phyloP scores from a whole-genome alignment of 805 yeast species.

The Nakazawaea siamensis region DNA sequence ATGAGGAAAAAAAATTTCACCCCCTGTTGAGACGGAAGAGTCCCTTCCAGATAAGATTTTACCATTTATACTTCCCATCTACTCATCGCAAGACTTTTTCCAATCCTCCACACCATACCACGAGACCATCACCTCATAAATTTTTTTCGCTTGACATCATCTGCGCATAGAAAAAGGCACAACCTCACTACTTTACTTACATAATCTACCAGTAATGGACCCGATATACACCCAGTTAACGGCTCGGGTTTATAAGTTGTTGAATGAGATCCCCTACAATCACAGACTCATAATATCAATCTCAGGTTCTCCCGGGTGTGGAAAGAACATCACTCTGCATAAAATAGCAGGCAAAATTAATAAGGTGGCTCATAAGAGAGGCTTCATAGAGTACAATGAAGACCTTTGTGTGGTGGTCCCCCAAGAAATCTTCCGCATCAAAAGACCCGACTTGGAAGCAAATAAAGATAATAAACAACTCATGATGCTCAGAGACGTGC shows the following conservation, averaged over 20 bases:
- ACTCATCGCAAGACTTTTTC: no score
- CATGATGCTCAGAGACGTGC: constrained; percentile 27
- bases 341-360: constrained; percentile 13
- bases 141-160: no score
- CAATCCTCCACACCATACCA: no score
- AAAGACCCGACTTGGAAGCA: constrained; percentile 5
- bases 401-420: constrained; percentile 6
- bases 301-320: constrained; percentile 36
- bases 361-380: constrained; percentile 8
- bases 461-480: constrained; percentile 12
- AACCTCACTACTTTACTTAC: no score
- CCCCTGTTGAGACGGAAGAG: no score
- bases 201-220: no score
- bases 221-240: constrained; percentile 7
- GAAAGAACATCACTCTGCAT: constrained; percentile 28
- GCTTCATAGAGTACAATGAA: constrained; percentile 7
- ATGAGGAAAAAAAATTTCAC: no score
- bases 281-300: constrained; percentile 24
- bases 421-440: constrained; percentile 7
- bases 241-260: constrained; percentile 2
- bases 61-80: no score
- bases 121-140: no score
- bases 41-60: no score
- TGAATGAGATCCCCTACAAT: constrained; percentile 9
- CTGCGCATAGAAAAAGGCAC: no score